These are phyloP conservation scores for Chrysoporthe deuterocubensis DNA, from an alignment of 2,329 filamentous ascomycete species.

Conservation along the genomic window DNA sequence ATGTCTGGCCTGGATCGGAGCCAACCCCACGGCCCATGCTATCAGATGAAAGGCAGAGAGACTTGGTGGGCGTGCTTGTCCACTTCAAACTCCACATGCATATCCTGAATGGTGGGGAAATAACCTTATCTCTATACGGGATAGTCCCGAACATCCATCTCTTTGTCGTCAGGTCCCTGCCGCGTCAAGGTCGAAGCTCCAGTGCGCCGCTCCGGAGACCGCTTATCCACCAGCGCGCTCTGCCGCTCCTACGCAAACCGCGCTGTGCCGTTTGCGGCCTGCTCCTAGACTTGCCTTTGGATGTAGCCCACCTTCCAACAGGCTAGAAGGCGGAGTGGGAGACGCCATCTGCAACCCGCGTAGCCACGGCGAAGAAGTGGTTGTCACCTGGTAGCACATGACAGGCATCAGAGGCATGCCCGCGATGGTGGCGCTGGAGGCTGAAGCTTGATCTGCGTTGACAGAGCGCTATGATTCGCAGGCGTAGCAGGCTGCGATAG, in stretches of 20 bases:
- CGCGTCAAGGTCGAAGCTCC: background rate
- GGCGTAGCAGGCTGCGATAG: background rate
- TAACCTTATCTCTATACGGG: background rate
- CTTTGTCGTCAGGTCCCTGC: slow-evolving; percentile 12
- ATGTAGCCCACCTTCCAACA: background rate
- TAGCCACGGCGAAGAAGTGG: no score
- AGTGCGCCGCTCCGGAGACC: background rate
- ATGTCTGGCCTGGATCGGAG: background rate
- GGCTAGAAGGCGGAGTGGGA: background rate
- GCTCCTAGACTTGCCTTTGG: background rate
- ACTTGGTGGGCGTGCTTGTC: background rate
- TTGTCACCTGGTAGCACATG: slow-evolving; percentile 3
- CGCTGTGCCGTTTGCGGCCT: slow-evolving; percentile 11
- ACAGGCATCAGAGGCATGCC: background rate
- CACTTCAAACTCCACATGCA: background rate
- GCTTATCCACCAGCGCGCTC: no score
- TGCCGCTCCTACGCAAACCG: background rate
- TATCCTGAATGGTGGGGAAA: background rate
- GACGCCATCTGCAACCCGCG: no score
- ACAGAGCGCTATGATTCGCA: background rate
- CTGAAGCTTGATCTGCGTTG: background rate
- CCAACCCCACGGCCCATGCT: background rate
- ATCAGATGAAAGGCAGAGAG: background rate
- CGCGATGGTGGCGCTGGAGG: background rate
- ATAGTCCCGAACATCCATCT: background rate